Evolutionary conservation across 192 early-diverging fungal species (phyloP), one percentile per base, ranked within the genome.

Genomic region (Coemansia sp.): DNA sequence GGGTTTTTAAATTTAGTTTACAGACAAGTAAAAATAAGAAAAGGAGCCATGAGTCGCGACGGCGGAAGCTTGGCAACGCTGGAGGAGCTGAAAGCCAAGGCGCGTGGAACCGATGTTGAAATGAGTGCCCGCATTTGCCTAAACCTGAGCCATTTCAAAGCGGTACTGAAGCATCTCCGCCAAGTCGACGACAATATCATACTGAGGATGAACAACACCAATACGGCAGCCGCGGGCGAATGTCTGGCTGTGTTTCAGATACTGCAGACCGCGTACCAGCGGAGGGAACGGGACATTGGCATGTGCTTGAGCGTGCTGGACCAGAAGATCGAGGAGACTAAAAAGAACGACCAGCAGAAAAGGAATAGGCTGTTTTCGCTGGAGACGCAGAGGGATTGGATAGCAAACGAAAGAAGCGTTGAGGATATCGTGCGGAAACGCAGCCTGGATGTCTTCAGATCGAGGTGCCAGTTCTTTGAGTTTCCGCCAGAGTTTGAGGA

Each of bases 151-250:
- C 69, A 59, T 34, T 74, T 76, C 58, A 59, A 82, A 84, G 87
- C 88, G 35, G 75, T 83, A 3, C 81, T 92, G 84, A 86, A 86
- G 64, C 84, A 87, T 69, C 85, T 87, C 69, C 88, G 91, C 57
- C 82, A 83, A 61, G 78, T 91, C n/a, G 91, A 92, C 66, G 89
- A 92, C 73, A 92, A 90, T 72, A 91, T 92, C 42, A 89, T 91
- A 65, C 77, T 90, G 35, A 83, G 88, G 22, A 76, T 92, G 63
- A 92, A 92, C 74, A 82, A 76, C 34, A 90, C 89, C n/a, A 81
- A 90, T 69, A 89, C 88, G 4, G 84, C 87, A 19, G 83, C 84
- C 1, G 81, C 73, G 46, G 67, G 72, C 46, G 85, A 85, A 13
- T 92, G 91, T 56, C 66, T 74, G 29, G 84, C 76, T 25, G 82